Conservation (phyloP, 2,329 filamentous ascomycete genomes). For the Kalmusia sp. region DNA sequence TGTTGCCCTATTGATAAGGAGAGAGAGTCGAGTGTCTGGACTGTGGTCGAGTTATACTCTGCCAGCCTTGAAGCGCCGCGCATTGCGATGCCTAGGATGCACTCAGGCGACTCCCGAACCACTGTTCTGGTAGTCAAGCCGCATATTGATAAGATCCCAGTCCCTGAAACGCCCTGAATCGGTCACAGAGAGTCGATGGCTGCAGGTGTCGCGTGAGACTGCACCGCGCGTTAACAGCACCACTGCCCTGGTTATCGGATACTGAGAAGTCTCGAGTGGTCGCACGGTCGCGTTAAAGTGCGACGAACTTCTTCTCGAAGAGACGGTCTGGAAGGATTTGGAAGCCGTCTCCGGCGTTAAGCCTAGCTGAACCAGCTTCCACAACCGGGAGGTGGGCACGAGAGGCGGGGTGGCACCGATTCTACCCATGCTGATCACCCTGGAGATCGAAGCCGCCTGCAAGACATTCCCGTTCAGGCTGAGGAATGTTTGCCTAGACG, state of each 20-base stretch:
- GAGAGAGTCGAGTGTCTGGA: neutral
- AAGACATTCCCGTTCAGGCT: too few species aligned
- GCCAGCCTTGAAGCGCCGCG: neutral
- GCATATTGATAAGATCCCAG: constrained; percentile 7
- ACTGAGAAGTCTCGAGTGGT: neutral
- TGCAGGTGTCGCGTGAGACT: constrained; percentile 3
- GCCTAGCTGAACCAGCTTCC: neutral
- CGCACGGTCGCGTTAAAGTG: neutral
- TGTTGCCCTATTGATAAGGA: constrained; percentile 2
- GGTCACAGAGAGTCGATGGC: neutral
- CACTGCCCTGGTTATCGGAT: constrained; percentile 15
- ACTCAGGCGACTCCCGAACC: constrained; percentile 9
- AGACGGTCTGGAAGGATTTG: neutral
- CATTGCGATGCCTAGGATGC: neutral
- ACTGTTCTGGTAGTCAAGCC: neutral
- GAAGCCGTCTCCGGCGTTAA: constrained; percentile 1
- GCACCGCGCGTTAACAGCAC: constrained; percentile 9
- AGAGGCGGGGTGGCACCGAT: neutral
- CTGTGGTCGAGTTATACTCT: neutral
- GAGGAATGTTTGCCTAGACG: too few species aligned
- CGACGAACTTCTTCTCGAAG: neutral
- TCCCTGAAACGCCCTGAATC: neutral
- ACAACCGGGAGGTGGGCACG: constrained; percentile 11
- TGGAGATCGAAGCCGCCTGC: neutral
- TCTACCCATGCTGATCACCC: neutral